phyloP scores from a whole-genome alignment of 306 rosid genomes.

The Hylodesmum podocarpum region DNA sequence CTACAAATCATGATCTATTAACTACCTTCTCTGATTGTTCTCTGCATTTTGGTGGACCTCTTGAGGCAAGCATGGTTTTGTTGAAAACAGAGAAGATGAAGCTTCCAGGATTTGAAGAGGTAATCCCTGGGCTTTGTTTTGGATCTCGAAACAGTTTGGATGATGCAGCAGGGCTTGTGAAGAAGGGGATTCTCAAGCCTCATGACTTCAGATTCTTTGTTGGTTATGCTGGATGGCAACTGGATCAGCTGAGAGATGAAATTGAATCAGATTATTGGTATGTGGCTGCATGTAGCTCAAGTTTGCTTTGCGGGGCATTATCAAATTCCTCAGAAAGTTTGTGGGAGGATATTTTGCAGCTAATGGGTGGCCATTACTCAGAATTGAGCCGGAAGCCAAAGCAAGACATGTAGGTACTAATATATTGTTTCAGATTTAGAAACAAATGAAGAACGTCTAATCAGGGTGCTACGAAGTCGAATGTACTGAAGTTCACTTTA shows the following conservation, averaged over 20 bases:
- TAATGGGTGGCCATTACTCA: constrained; percentile 94
- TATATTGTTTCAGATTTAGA: constrained; percentile 21
- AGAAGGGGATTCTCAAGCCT: constrained; percentile 82
- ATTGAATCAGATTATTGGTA: constrained; percentile 90
- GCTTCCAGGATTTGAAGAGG: constrained; percentile 81
- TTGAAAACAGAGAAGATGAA: constrained; percentile 61
- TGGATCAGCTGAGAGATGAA: constrained; percentile 92
- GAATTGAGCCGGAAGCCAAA: constrained; percentile 94
- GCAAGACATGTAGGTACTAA: constrained; percentile 73
- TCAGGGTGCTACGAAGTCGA: constrained; percentile 42
- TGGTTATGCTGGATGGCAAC: constrained; percentile 99
- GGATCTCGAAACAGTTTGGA: constrained; percentile 91
- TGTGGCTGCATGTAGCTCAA: constrained; percentile 97
- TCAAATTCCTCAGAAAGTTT: constrained; percentile 68
- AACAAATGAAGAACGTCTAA: constrained; percentile 25
- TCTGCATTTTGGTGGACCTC: constrained; percentile 93
- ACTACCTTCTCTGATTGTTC: constrained; percentile 90
- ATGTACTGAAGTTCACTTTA: constrained; percentile 54
- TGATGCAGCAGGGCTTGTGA: constrained; percentile 81
- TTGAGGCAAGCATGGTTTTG: constrained; percentile 93
- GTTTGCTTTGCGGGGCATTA: constrained; percentile 58
- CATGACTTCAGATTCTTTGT: constrained; percentile 88
- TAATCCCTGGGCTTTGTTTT: constrained; percentile 85
- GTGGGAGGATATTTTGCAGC: constrained; percentile 94
- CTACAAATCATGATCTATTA: constrained; percentile 79